Evolutionary conservation across 169 alveolate genomes (phyloP), one percentile per base, ranked within the genome.

Genomic region (Theileria equi): DNA sequence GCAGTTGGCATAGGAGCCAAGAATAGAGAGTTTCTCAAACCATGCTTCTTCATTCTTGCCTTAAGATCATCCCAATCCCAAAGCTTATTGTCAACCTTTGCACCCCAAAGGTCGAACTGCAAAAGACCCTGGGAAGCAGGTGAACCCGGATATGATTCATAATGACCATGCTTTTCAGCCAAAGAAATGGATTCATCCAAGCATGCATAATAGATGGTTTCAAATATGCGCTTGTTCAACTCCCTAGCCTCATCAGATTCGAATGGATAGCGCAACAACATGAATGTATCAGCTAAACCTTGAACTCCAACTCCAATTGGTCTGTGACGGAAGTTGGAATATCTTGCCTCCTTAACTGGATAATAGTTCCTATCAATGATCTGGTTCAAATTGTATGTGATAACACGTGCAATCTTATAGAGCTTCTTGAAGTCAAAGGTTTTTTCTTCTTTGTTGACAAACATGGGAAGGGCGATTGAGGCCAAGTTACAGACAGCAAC

Each of bases 1-100:
- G 99, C 99, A 8, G 99, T 98, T 0, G 99, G 99, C 99, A 98
- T 98, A 26, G 99, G 99, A 5, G 99, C 98, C 32, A 96, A 73
- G 36, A 98, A 78, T 8, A 98, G 89, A 7, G 99, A 96, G 85
- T 98, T 98, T 36, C 99, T 87, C 60, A 97, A 82, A 13, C 99
- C 99, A 82, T 90, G 82, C 53, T 86, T 77, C 43, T 79, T 81
- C 25, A 98, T 94, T 34, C 90, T 91, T 11, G 68, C 80, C 88
- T 95, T 94, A 29, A 97, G 84, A 3, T 52, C 74, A 35, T 91
- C 95, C 99, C 99, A 98, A 65, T 98, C 96, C 88, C 97, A 97
- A 41, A 49, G 65, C 47, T 64, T 88, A 57, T 89, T 80, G 64
- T 78, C 92, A 64, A 84, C 94, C 47, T 65, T 81, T 28, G 85